A percentile compares a stretch with the other conserved stretches of the same genome.
Evolutionary conservation across 805 yeast genomes (phyloP).

Genomic region (Myxozyma monticola): DNA sequence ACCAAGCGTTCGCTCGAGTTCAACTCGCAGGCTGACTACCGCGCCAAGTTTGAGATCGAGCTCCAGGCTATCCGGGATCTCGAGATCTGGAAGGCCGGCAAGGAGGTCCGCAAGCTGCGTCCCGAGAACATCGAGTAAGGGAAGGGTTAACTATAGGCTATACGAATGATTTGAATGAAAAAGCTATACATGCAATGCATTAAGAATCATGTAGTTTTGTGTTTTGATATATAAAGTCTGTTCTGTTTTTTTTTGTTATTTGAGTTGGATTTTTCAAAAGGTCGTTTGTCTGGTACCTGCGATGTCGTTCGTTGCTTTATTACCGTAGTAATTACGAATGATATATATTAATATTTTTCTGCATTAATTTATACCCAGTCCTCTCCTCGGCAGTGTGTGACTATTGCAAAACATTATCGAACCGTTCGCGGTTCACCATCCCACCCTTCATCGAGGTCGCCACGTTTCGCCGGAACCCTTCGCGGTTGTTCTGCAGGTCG

Average conservation of each 20-base stretch:
- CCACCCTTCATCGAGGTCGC: constrained; percentile 71
- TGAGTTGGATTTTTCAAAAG: no score
- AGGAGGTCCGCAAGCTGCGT: constrained; percentile 99
- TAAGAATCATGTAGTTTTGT: background rate
- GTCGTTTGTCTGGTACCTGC: no score
- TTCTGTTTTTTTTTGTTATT: no score
- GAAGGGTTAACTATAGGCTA: background rate
- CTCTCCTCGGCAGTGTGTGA: background rate
- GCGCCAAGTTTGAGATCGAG: constrained; percentile 93
- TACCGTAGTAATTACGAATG: no score
- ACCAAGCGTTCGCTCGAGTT: constrained; percentile 97
- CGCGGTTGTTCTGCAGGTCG: constrained; percentile 40
- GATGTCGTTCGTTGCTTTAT: background rate
- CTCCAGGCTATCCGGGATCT: constrained; percentile 88
- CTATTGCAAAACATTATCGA: constrained; percentile 55
- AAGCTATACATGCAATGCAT: background rate
- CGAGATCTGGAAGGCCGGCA: constrained; percentile 99
- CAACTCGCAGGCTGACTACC: constrained; percentile 98
- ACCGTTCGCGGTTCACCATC: constrained; percentile 53
- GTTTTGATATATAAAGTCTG: no score
- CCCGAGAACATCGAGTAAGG: constrained; percentile 78
- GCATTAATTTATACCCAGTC: no score
- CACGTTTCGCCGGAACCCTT: constrained; percentile 58
- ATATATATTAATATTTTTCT: no score
- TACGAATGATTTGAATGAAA: background rate